These are phyloP conservation scores for Chaetomiaceae sp. DNA, from an alignment of 2,329 filamentous ascomycete genomes.

Conservation along the genomic window DNA sequence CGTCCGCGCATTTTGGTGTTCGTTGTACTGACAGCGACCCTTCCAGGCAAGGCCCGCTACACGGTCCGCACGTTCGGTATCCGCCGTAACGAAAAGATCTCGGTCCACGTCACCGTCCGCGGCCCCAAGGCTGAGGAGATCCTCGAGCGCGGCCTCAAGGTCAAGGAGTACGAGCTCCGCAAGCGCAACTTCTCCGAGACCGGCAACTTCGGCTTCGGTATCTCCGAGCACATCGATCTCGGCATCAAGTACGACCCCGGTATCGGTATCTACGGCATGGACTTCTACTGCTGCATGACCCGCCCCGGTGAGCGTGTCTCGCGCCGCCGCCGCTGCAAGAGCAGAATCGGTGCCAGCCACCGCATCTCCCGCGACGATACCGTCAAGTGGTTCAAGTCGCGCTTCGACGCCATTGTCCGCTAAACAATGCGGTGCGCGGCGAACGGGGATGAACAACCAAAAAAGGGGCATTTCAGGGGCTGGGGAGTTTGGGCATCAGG, in stretches of 20 bases:
- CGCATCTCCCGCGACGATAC: slow-evolving; percentile 93
- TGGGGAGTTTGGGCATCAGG: slow-evolving; percentile 21
- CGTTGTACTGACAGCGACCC: not conserved
- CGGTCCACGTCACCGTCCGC: slow-evolving; percentile 98
- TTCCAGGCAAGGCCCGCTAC: slow-evolving; percentile 96
- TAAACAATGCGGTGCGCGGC: no score
- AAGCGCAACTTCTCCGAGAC: slow-evolving; percentile 99
- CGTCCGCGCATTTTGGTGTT: not conserved
- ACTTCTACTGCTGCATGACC: slow-evolving; percentile 99
- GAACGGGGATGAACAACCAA: slow-evolving; percentile 20
- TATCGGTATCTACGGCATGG: slow-evolving; percentile 99
- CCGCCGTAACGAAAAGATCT: slow-evolving; percentile 99
- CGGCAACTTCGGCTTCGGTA: slow-evolving; percentile 99
- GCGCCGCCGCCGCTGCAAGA: slow-evolving; percentile 87
- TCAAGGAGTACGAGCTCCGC: slow-evolving; percentile 99
- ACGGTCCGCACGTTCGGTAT: slow-evolving; percentile 99
- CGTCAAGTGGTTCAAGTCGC: slow-evolving; percentile 87
- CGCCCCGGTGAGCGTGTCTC: slow-evolving; percentile 97
- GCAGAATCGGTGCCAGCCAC: slow-evolving; percentile 81
- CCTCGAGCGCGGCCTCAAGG: slow-evolving; percentile 99
- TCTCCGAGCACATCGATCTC: slow-evolving; percentile 99
- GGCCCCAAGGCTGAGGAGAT: slow-evolving; percentile 98
- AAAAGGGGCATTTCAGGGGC: slow-evolving; percentile 27
- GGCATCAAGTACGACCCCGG: slow-evolving; percentile 99
- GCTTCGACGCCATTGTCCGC: slow-evolving; percentile 98